Base-by-base conservation (phyloP, 2,329 filamentous ascomycete species). In the Claviceps maximensis region DNA sequence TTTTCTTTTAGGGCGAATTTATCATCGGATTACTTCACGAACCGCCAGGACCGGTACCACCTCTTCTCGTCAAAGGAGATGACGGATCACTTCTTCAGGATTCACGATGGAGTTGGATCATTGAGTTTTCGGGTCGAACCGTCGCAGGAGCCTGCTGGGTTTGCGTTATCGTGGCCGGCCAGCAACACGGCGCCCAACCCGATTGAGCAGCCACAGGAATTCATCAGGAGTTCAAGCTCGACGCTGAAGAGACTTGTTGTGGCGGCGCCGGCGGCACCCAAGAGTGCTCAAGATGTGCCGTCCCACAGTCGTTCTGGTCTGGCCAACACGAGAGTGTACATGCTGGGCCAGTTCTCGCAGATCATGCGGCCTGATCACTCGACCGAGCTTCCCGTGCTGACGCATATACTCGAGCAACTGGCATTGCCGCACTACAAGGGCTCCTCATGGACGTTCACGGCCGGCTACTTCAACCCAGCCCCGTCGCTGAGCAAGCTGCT, bases 381-480 rank as follows among this genome's bases (percentile, higher is more conserved):
- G 0, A 97, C 91, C 13, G 93, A 98, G 66, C 83, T 93, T 13
- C 89, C 88, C 1, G 85, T 86, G 17, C 73, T 98, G 19, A 88
- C 82, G 0, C 79, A 79, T 47, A 78, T 97, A 41, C 77, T 97
- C 3, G 77, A 78, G 45, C 79, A 78, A 1, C 76, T 96, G 3
- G 76, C 84, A 0, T 70, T 68, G 0, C 77, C 85, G 0, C 71
- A 76, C 6, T 86, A 88, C 61, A 71, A 75, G 10, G 77, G 80
- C 36, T 87, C 86, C 0, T 84, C 82, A 15, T 98, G 93, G 93
- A 93, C 89, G 0, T 97, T 98, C 67, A 97, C 93, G 1, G 93
- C 93, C 0, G 93, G 93, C 51, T 98, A 98, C 71, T 98, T 98
- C 73, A 98, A 98, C 71, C 95, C 95, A 53, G 89, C 89, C 7